A percentile compares a stretch with the other conserved stretches of the same genome.
These are phyloP conservation scores for Sanghuangporus baumii DNA, from an alignment of 1,284 basidiomycete species.

Conservation along the genomic window DNA sequence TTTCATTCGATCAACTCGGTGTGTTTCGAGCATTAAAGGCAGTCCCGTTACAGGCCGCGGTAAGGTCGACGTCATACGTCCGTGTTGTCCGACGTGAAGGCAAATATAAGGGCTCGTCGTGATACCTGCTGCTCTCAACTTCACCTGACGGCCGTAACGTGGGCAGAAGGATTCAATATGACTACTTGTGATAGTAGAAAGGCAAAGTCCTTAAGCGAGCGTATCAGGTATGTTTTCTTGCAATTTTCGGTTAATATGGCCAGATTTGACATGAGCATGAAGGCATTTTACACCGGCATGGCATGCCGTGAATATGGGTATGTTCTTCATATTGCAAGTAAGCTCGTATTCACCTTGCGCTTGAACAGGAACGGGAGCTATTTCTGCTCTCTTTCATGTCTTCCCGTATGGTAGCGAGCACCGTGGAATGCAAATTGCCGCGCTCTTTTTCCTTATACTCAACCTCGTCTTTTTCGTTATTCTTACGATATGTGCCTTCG, in stretches of 20 bases:
- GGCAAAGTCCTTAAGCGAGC: conserved; percentile 9
- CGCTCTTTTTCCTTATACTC: conserved; percentile 58
- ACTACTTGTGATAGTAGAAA: not conserved
- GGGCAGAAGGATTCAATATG: not conserved
- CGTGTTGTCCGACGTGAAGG: no score
- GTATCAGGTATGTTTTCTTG: conserved; percentile 9
- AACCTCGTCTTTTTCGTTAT: conserved; percentile 60
- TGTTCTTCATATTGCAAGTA: not conserved
- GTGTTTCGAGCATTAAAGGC: no score
- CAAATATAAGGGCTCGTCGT: no score
- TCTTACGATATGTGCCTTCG: conserved; percentile 42
- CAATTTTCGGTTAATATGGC: not conserved
- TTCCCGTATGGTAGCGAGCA: conserved; percentile 48
- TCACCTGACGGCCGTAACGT: not conserved
- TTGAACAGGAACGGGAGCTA: conserved; percentile 46
- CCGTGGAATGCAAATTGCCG: conserved; percentile 35
- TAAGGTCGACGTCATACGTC: no score
- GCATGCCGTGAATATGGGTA: conserved; percentile 19
- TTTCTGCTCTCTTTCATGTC: conserved; percentile 45
- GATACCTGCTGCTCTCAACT: no score
- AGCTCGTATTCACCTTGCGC: not conserved
- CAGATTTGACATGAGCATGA: not conserved
- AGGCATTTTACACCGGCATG: conserved; percentile 18
- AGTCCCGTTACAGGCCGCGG: no score
- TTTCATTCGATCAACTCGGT: no score